Percentiles rank a stretch among this genome's conserved stretches.
Evolutionary conservation across 169 alveolate species (phyloP).

Genomic region (Cryptosporidium bovis): DNA sequence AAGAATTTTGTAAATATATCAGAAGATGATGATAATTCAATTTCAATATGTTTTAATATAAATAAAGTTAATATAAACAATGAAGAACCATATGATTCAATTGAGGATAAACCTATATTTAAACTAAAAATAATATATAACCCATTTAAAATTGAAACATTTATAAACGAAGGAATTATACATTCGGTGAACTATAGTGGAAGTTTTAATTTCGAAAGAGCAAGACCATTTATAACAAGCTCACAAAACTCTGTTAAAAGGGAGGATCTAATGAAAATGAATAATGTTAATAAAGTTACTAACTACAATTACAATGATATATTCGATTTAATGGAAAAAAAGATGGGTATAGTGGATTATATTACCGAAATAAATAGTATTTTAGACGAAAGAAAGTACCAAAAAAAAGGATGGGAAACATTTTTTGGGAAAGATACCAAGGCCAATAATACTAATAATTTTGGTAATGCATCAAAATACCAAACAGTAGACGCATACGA

Average conservation of each 20-base stretch:
- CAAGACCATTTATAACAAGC: constrained; percentile 44
- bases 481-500: constrained; percentile 44
- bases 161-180: constrained; percentile 2
- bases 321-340: constrained; percentile 14
- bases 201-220: constrained; percentile 61
- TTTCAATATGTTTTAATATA: constrained; percentile 6
- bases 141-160: constrained; percentile 54
- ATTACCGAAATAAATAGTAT: constrained; percentile 22
- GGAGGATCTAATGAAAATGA: constrained; percentile 32
- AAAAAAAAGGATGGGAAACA: constrained; percentile 53
- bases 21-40: constrained; percentile 1
- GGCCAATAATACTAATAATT: not conserved
- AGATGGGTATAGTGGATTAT: constrained; percentile 8
- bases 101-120: not conserved
- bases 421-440: constrained; percentile 10
- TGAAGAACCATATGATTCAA: not conserved
- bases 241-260: constrained; percentile 17
- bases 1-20: constrained; percentile 12
- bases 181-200: constrained; percentile 52
- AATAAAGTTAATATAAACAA: not conserved
- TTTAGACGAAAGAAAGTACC: constrained; percentile 26
- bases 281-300: constrained; percentile 5
- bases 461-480: not conserved
- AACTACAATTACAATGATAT: not conserved
- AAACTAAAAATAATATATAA: constrained; percentile 1